Evolutionary conservation across 2,329 filamentous ascomycete genomes (phyloP), one percentile per base, ranked within the genome.

Genomic region (Sphaerulina musiva): DNA sequence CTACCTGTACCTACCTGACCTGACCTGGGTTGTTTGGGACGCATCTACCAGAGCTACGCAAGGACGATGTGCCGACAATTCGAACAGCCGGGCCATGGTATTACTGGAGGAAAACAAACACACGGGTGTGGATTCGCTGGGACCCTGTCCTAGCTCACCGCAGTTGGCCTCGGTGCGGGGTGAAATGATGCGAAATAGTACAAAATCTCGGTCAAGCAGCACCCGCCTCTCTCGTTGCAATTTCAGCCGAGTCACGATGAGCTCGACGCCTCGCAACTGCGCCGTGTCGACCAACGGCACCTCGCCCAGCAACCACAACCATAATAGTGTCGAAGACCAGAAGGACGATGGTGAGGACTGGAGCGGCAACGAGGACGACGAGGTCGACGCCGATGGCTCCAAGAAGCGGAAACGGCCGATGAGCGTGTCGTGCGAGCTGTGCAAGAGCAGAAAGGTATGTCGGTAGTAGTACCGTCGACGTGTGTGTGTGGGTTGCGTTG

Each of bases 371-470:
- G 68, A 67, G 26, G 69, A 66, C 12, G 70, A 66, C 14, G 67
- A 63, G n/a, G 66, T 63, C 64, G 66, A 64, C n/a, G 59, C 62
- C 47, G 68, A 69, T 54, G 64, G 61, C 52, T 66, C 62, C 36
- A 68, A 72, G 47, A 79, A 79, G 67, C 75, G 76, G 57, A 77
- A 76, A 66, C 69, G 78, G 31, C 65, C 64, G 46, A 61, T 63
- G 58, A 60, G 63, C 47, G 78, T 80, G 34, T 78, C 76, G 64
- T 81, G 87, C 67, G 87, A 91, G 72, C 78, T 87, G 48, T 89
- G 87, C 75, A 90, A 91, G 72, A 83, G 87, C 70, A 77, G 87
- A 74, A 92, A 91, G 77, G 86, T 89, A 49, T 72, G 56, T 29
- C 6, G 26, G 26, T 7, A 6, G 26, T 29, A 6, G 26, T 29